Percentiles rank a stretch among this genome's conserved stretches.
Evolutionary conservation across 768 basidiomycete genomes (phyloP).

Genomic region (Tephrocybe sp.): DNA sequence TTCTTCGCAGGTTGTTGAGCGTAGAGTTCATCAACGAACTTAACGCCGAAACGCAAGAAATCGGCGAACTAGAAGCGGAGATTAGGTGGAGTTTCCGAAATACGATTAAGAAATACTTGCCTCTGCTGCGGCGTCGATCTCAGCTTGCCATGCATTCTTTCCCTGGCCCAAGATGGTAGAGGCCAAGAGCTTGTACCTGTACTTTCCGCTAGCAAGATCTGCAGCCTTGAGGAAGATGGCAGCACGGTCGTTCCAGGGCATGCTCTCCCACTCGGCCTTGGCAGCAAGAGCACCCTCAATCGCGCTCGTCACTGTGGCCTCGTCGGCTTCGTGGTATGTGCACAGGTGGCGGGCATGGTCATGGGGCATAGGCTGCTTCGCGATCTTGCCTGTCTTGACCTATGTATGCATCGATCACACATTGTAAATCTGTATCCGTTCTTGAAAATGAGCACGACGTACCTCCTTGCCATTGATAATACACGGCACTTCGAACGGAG

Average conservation of each 20-base stretch:
- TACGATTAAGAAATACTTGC: constrained; percentile 35
- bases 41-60: constrained; percentile 96
- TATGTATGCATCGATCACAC: constrained; percentile 27
- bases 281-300: constrained; percentile 88
- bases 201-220: constrained; percentile 93
- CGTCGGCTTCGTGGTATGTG: constrained; percentile 86
- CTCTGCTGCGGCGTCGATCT: constrained; percentile 99
- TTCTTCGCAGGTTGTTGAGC: constrained; percentile 87
- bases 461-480: constrained; percentile 89
- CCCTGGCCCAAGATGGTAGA: constrained; percentile 98
- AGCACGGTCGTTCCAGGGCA: constrained; percentile 97
- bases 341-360: constrained; percentile 82
- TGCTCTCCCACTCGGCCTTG: constrained; percentile 84
- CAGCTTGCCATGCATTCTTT: constrained; percentile 99
- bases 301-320: constrained; percentile 68
- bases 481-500: constrained; percentile 92
- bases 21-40: constrained; percentile 95
- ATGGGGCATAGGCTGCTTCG: constrained; percentile 81
- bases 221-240: constrained; percentile 99
- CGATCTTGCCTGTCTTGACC: constrained; percentile 79
- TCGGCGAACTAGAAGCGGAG: constrained; percentile 61
- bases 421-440: neutral
- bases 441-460: constrained; percentile 21
- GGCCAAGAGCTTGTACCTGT: constrained; percentile 91
- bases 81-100: neutral